Conservation (phyloP, 306 rosid genomes). For the Cotoneaster glaucophyllus region DNA sequence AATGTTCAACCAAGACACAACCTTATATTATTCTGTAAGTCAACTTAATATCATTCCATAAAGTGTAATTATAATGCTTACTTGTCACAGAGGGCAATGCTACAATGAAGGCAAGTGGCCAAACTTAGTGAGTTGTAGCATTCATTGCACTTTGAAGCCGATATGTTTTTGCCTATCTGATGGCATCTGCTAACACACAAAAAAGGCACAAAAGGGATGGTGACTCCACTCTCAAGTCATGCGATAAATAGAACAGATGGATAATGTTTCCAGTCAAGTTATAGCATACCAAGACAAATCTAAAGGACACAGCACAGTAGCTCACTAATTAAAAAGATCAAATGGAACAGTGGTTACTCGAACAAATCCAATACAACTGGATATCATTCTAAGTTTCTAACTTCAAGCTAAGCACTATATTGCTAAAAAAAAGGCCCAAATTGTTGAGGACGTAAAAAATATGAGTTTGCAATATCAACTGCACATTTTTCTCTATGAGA, state of each 20-base stretch:
- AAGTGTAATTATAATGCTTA: conserved; percentile 28
- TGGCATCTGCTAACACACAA: conserved; percentile 55
- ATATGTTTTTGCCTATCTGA: conserved; percentile 52
- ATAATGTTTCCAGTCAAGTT: neutral
- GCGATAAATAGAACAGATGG: conserved; percentile 2
- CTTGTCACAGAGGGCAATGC: conserved; percentile 66
- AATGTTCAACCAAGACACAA: neutral
- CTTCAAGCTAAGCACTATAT: neutral
- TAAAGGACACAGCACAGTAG: neutral
- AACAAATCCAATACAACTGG: neutral
- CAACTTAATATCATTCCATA: neutral
- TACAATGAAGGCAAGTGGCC: conserved; percentile 80
- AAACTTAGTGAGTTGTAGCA: conserved; percentile 55
- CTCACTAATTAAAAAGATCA: neutral
- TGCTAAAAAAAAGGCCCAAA: neutral
- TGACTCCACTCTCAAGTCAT: conserved; percentile 17
- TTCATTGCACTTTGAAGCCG: conserved; percentile 49
- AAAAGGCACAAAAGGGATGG: neutral
- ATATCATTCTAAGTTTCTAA: neutral
- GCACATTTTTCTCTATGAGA: neutral
- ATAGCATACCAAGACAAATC: neutral
- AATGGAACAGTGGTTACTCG: neutral
- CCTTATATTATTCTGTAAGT: neutral
- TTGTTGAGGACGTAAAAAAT: neutral
- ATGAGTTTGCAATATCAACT: neutral